Conservation (phyloP, 1,139 yeast species). For the Zygosaccharomyces pseudobailii region DNA sequence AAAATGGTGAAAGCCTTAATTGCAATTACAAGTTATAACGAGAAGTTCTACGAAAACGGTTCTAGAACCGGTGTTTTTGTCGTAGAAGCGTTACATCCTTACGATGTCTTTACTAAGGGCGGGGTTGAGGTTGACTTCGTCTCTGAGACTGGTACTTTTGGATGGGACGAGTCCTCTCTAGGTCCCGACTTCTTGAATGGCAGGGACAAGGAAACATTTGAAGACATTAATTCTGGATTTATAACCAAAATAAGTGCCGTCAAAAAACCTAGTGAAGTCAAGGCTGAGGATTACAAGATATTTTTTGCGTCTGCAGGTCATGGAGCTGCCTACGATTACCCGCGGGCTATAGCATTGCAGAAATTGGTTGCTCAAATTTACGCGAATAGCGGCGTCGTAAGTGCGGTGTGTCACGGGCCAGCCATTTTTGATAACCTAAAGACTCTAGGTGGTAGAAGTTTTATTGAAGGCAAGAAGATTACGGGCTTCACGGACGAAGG, state of each 20-base stretch:
- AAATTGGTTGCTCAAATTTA: constrained; percentile 44
- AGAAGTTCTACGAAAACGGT: constrained; percentile 51
- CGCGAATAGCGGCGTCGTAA: constrained; percentile 48
- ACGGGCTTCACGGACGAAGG: constrained; percentile 62
- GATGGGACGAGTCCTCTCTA: constrained; percentile 52
- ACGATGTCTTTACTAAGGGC: constrained; percentile 40
- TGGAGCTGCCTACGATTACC: constrained; percentile 56
- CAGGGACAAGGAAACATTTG: constrained; percentile 39
- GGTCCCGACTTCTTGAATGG: constrained; percentile 40
- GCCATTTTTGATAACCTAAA: constrained; percentile 47
- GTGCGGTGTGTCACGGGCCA: constrained; percentile 69
- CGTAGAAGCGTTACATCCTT: constrained; percentile 57
- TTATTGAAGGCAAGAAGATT: constrained; percentile 49
- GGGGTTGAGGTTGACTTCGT: constrained; percentile 52
- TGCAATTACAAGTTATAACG: constrained; percentile 49
- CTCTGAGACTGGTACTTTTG: constrained; percentile 53
- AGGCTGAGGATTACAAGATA: constrained; percentile 46
- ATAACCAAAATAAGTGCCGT: constrained; percentile 35
- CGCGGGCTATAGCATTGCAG: constrained; percentile 46
- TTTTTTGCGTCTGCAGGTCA: constrained; percentile 66
- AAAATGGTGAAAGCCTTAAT: constrained; percentile 39
- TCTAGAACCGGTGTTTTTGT: constrained; percentile 52
- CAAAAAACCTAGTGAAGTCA: constrained; percentile 43
- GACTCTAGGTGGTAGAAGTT: constrained; percentile 39
- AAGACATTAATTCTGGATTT: constrained; percentile 41